Evolutionary conservation across 2,329 filamentous ascomycete species (phyloP).

Genomic region (Cercospora zeae-maydis): DNA sequence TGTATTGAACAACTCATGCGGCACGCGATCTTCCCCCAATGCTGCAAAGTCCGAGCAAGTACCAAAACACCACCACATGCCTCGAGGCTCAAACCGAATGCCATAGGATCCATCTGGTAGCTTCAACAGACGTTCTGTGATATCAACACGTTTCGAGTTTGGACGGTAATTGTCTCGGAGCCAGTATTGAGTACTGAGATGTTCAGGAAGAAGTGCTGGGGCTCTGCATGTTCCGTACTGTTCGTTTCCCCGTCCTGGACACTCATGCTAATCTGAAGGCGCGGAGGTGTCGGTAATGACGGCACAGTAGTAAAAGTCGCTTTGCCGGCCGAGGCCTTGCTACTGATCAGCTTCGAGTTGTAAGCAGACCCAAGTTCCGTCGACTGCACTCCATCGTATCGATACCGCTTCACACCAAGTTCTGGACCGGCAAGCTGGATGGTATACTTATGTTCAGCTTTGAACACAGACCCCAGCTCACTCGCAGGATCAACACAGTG

Average conservation of each 20-base stretch:
- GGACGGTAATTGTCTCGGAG: not conserved
- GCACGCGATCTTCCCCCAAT: not conserved
- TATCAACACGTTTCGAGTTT: not conserved
- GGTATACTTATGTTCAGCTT: not conserved
- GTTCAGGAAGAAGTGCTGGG: not conserved
- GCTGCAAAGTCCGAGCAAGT: not conserved
- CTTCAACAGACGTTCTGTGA: not conserved
- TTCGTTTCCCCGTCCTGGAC: not conserved
- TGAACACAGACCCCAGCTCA: not conserved
- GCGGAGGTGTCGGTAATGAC: not conserved
- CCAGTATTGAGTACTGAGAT: not conserved
- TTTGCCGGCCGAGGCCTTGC: not conserved
- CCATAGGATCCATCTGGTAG: not conserved
- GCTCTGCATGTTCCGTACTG: not conserved
- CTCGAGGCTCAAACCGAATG: not conserved
- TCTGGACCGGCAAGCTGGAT: not conserved
- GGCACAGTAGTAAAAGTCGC: not conserved
- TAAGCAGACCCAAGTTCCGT: not conserved
- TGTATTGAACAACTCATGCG: not conserved
- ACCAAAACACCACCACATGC: not conserved
- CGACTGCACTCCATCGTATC: not conserved
- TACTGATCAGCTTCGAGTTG: not conserved
- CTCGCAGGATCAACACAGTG: not conserved
- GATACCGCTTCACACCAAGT: not conserved
- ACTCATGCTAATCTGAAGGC: not conserved